A percentile compares a stretch with the other conserved stretches of the same genome.
Evolutionary conservation across 805 yeast genomes (phyloP).

Genomic region (Candida caryicola): DNA sequence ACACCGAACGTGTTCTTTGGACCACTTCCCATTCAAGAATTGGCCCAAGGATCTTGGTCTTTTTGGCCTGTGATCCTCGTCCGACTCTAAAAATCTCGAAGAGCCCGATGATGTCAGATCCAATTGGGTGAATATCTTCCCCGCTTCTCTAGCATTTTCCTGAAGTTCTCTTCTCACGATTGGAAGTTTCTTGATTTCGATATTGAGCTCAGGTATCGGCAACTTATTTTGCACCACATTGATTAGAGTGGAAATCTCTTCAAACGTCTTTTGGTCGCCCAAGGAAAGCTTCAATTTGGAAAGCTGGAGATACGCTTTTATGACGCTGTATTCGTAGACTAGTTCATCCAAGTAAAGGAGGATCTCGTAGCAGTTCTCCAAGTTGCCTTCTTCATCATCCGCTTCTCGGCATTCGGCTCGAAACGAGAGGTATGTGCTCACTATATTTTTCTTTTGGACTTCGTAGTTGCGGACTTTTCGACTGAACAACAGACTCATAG

Average conservation of each 20-base stretch:
- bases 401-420: slow-evolving; percentile 7
- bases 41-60: not conserved
- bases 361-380: slow-evolving; percentile 14
- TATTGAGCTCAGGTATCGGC: slow-evolving; percentile 21
- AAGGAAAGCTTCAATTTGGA: slow-evolving; percentile 11
- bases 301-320: slow-evolving; percentile 22
- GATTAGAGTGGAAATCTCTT: slow-evolving; percentile 15
- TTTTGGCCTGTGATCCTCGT: not conserved
- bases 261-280: slow-evolving; percentile 10
- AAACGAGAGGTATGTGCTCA: slow-evolving; percentile 12
- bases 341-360: slow-evolving; percentile 27
- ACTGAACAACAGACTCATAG: slow-evolving; percentile 11
- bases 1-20: slow-evolving; percentile 15
- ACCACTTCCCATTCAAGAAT: slow-evolving; percentile 16
- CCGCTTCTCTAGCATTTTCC: slow-evolving; percentile 34
- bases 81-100: not conserved
- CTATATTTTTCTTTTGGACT: slow-evolving; percentile 15
- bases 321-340: slow-evolving; percentile 22
- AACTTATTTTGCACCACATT: slow-evolving; percentile 20
- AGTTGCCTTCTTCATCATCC: slow-evolving; percentile 8
- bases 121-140: slow-evolving; percentile 16
- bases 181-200: slow-evolving; percentile 20
- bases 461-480: slow-evolving; percentile 19
- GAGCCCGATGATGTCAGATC: not conserved
- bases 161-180: slow-evolving; percentile 26